Base-by-base conservation (phyloP, 73 alveolate genomes). In the Paramecium tetraurelia region DNA sequence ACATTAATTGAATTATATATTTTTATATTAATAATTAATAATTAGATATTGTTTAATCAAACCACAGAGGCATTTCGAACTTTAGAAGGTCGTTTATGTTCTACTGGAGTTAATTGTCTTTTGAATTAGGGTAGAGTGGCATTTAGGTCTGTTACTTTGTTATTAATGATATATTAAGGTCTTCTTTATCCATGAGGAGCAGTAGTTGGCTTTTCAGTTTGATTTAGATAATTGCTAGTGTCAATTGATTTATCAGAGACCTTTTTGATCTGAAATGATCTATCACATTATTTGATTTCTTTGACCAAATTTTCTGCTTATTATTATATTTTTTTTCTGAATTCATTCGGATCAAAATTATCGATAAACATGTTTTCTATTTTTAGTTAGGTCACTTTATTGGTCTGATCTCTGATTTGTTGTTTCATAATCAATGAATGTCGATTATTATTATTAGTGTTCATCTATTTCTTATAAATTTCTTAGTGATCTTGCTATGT, bases 341-440 rank as follows among this genome's bases (percentile, higher is more conserved):
- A 63, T 63, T 63, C 84, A 63, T 63, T 63, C 24, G 84, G 29
- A 63, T 63, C 84, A 24, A 63, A 63, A 63, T 63, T 63, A 63
- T 63, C 84, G 5, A 63, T 5, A 63, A 27, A 0, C 84, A 63
- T 63, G 31, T 63, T 50, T 63, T 63, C 84, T 63, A 27, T 8
- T 27, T 7, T 31, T 2, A 31, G 1, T 31, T 63, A 24, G 2
- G 4, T 14, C 7, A 29, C 7, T 63, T 63, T 59, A 63, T 48
- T 63, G 24, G 84, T 27, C 21, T 27, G 14, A 63, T 63, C 84
- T 63, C 84, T 27, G 12, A 63, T 63, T 33, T 63, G 24, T 63
- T 63, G 29, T 33, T 63, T 63, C 50, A 63, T 63, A 10, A 22
- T 20, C 27, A 63, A 63, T 27, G 84, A 31, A n/a, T 63, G 84